phyloP scores from a whole-genome alignment of 345 rosid species.

The Brassica incana region DNA sequence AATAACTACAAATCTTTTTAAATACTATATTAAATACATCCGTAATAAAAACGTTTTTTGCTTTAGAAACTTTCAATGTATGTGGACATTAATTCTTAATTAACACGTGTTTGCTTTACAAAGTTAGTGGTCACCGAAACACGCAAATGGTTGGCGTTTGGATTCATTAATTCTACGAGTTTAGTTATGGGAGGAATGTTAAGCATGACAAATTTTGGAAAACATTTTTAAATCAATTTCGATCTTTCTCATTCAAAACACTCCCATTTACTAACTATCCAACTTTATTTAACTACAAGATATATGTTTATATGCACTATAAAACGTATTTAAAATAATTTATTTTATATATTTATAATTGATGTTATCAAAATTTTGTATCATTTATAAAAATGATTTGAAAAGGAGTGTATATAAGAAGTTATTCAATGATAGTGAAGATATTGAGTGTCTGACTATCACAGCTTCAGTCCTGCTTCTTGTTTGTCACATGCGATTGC shows the following conservation, averaged over 20 bases:
- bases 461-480: slow-evolving; percentile 34
- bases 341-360: too few species aligned
- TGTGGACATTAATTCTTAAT: neutral
- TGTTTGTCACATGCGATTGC: slow-evolving; percentile 43
- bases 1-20: neutral
- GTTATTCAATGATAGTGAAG: slow-evolving; percentile 16
- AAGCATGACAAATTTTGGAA: neutral
- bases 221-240: neutral
- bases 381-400: neutral
- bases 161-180: neutral
- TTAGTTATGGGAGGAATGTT: neutral
- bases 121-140: neutral
- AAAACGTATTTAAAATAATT: neutral
- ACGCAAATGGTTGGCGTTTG: neutral
- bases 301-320: neutral
- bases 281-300: neutral
- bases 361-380: neutral
- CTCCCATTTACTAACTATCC: neutral
- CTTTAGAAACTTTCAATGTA: neutral
- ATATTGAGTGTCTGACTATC: slow-evolving; percentile 28
- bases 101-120: neutral
- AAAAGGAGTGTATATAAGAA: neutral
- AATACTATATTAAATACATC: neutral
- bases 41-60: neutral
- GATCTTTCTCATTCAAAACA: neutral